phyloP scores from a whole-genome alignment of 2,329 filamentous ascomycete species.

The Neophaeococcomyces aloes region DNA sequence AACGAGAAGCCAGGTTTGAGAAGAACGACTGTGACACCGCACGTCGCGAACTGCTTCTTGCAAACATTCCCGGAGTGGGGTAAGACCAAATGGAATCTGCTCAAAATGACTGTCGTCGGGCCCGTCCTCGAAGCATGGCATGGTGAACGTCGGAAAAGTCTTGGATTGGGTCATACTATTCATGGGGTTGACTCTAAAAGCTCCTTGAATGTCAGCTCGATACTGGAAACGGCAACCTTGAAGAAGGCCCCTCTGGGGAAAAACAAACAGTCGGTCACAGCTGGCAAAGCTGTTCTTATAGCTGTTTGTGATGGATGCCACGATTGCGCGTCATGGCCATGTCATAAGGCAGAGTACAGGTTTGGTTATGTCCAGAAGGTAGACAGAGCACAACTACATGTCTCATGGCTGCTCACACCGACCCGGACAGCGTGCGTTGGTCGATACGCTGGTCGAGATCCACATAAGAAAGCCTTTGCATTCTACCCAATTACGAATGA shows the following conservation, averaged over 20 bases:
- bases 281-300: no score
- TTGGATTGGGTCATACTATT: background rate
- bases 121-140: conserved; percentile 29
- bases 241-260: no score
- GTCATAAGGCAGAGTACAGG: conserved; percentile 42
- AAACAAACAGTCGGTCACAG: no score
- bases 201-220: background rate
- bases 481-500: conserved; percentile 60
- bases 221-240: no score
- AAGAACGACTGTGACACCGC: conserved; percentile 59
- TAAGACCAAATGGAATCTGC: conserved; percentile 44
- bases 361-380: conserved; percentile 58
- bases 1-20: conserved; percentile 25
- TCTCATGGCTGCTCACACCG: conserved; percentile 65
- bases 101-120: conserved; percentile 25
- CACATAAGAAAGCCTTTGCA: conserved; percentile 21
- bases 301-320: no score
- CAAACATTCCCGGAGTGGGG: conserved; percentile 26
- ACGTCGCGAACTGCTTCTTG: conserved; percentile 53
- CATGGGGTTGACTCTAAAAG: background rate
- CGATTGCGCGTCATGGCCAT: conserved; percentile 42
- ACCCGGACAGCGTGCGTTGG: conserved; percentile 58
- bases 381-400: conserved; percentile 39
- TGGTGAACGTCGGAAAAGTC: background rate
- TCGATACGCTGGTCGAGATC: conserved; percentile 28